These are phyloP conservation scores for Astrephomene gubernaculifera DNA, from an alignment of 139 green algal species.

Conservation along the genomic window DNA sequence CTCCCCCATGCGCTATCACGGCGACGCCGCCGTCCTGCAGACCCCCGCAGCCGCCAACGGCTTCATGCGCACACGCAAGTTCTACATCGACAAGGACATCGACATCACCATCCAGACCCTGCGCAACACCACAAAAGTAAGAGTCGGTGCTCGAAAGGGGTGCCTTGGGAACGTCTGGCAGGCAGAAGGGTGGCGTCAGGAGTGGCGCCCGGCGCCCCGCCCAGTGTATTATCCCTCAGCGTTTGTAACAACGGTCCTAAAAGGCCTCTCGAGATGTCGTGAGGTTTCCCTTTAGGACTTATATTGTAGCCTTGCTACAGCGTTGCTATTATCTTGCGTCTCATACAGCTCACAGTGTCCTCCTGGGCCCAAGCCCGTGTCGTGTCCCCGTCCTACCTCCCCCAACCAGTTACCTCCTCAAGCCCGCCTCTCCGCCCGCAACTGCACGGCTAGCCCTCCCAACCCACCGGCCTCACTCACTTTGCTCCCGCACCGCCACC, in stretches of 20 bases:
- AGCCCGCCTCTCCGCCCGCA: too few relatives aligned
- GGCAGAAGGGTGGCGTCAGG: background rate
- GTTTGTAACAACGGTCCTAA: background rate
- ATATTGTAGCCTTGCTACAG: background rate
- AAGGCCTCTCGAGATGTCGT: background rate
- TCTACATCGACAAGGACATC: conserved; percentile 57
- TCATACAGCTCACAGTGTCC: too few relatives aligned
- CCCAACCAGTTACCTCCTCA: too few relatives aligned
- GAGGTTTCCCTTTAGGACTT: background rate
- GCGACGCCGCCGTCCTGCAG: conserved; percentile 3
- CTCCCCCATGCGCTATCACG: conserved; percentile 29
- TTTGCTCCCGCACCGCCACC: background rate
- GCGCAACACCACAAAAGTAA: conserved; percentile 26
- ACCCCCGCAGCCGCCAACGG: conserved; percentile 47
- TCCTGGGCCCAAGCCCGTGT: too few relatives aligned
- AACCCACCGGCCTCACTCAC: background rate
- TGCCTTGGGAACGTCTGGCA: background rate
- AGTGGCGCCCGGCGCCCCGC: background rate
- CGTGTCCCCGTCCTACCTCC: too few relatives aligned
- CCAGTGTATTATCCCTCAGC: background rate
- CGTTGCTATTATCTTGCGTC: too few relatives aligned
- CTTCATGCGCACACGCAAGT: conserved; percentile 34
- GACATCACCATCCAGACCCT: conserved; percentile 58
- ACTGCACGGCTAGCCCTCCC: too few relatives aligned
- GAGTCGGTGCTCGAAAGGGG: background rate